Evolutionary conservation across 2,329 filamentous ascomycete genomes (phyloP), one percentile per base, ranked within the genome.

Genomic region (Colletotrichum agaves): DNA sequence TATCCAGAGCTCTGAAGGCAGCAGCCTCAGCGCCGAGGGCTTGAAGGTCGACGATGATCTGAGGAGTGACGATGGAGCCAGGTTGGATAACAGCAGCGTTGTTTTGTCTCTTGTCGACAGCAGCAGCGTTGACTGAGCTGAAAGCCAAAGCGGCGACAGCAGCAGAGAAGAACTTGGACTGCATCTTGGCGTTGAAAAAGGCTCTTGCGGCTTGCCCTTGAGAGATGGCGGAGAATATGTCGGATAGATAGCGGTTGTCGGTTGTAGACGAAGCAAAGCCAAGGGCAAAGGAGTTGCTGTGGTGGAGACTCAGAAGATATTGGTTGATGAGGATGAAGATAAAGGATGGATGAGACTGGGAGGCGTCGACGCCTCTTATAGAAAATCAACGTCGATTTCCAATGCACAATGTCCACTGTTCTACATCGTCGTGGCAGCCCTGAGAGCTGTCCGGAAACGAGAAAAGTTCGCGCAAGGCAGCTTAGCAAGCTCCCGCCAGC

Each of bases 71-170:
- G 5, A 68, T 31, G 15, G 37, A 47, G 37, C 41, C 53, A 13
- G 64, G 52, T 7, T 41, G 17, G 33, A 62, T 43, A 21, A 35
- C 41, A 6, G 59, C 13, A 3, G 23, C 47, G 47, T 52, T 52
- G 47, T 35, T 35, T 13, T 68, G 44, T 13, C 60, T 47, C 19
- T 55, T 39, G 27, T 43, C 47, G n/a, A 65, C 31, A 4, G 39
- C n/a, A 6, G 49, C 58, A 11, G 61, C 53, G 13, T 65, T 39
- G 8, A 60, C 61, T 2, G 61, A 43, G 37, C 68, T 19, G 33
- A 70, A 15, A 33, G 70, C 55, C 21, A 71, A 19, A n/a, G 62
- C 56, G 37, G 71, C 68, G 43, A 71, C 23, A 12, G 66, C 60
- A 17, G 60, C 63, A 41, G 58, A 27, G 62, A 67, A 33, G 39